Percentiles rank a stretch among this genome's conserved stretches.
phyloP scores from a whole-genome alignment of 257 asterid genomes.

The Solanum megistacrolobum region DNA sequence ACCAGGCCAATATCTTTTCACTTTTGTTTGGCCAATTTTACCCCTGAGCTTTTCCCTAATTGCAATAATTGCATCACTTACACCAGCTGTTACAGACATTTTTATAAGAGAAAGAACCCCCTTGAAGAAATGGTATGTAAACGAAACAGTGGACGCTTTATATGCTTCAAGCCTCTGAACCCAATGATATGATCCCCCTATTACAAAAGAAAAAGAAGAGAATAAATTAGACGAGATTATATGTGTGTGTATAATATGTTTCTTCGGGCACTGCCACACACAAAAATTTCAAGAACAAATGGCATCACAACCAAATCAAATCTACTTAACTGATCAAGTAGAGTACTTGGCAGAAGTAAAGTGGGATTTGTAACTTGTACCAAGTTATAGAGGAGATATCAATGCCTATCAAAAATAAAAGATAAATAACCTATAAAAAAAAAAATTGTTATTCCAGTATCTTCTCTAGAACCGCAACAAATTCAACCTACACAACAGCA shows the following conservation, averaged over 20 bases:
- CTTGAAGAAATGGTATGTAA: not conserved
- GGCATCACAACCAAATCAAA: not conserved
- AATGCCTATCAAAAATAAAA: not conserved
- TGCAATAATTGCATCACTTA: conserved; percentile 71
- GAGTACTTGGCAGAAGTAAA: not conserved
- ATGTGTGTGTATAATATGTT: not conserved
- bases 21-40: conserved; percentile 87
- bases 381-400: not conserved
- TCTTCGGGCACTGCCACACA: not conserved
- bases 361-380: not conserved
- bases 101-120: conserved; percentile 2
- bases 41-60: conserved; percentile 94
- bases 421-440: not conserved
- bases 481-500: not conserved
- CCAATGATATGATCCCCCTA: not conserved
- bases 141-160: not conserved
- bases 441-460: not conserved
- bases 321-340: not conserved
- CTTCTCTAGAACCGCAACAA: not conserved
- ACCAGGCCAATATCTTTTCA: conserved; percentile 94
- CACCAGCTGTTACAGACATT: conserved; percentile 98
- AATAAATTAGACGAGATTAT: not conserved
- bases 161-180: not conserved
- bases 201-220: not conserved
- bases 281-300: not conserved